phyloP scores from a whole-genome alignment of 1,284 basidiomycete genomes.

The Kalmanozyma brasiliensis region DNA sequence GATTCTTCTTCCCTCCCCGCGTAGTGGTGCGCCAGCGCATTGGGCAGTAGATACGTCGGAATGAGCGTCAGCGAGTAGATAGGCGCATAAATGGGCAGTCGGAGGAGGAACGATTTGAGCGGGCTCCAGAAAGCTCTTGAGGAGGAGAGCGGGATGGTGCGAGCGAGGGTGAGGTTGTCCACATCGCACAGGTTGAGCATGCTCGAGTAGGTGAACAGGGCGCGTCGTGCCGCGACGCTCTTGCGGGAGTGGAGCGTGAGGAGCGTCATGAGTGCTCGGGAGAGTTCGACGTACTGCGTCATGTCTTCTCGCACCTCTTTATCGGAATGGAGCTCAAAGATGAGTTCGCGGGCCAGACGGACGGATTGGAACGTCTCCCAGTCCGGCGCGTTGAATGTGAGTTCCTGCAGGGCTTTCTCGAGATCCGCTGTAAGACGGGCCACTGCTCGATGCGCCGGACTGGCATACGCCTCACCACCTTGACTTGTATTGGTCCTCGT shows the following conservation, averaged over 20 bases:
- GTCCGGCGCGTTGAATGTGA: conserved; percentile 90
- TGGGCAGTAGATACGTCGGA: conserved; percentile 37
- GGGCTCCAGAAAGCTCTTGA: neutral
- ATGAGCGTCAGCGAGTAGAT: conserved; percentile 28
- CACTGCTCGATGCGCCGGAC: conserved; percentile 75
- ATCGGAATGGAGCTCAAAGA: conserved; percentile 73
- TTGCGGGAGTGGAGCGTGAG: conserved; percentile 14
- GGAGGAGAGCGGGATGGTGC: neutral
- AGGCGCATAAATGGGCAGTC: conserved; percentile 29
- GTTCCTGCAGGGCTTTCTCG: conserved; percentile 76
- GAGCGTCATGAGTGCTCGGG: conserved; percentile 13
- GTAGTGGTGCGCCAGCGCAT: conserved; percentile 31
- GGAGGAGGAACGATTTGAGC: conserved; percentile 13
- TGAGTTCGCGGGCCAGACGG: conserved; percentile 85
- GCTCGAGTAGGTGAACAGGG: conserved; percentile 29
- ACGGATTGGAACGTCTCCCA: conserved; percentile 89
- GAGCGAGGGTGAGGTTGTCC: conserved; percentile 17
- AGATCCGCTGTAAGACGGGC: conserved; percentile 83
- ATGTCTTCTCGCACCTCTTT: conserved; percentile 12
- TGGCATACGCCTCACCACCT: conserved; percentile 67
- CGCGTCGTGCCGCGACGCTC: conserved; percentile 9
- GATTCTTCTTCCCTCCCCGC: conserved; percentile 42
- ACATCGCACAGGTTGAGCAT: conserved; percentile 24
- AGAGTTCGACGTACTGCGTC: conserved; percentile 26
- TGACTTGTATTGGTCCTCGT: conserved; percentile 15